phyloP scores from a whole-genome alignment of 179 eudicot species.

The Corrigiola litoralis region DNA sequence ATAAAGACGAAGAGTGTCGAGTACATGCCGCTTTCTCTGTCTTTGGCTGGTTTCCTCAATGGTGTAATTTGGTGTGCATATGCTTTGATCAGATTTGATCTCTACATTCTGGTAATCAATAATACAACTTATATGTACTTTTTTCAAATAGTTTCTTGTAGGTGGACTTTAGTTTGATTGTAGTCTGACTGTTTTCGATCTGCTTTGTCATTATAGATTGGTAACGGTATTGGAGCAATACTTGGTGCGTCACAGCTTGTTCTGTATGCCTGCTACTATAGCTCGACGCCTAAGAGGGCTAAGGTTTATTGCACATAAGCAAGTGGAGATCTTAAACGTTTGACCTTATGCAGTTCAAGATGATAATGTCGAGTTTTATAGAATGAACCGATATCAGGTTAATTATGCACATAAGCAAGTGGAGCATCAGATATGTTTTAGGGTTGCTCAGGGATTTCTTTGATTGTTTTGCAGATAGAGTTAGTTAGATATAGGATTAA shows the following conservation, averaged over 20 bases:
- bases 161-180: neutral
- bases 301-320: no score
- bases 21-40: conserved; percentile 44
- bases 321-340: neutral
- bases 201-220: conserved; percentile 17
- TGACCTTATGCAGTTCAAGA: neutral
- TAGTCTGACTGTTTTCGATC: no score
- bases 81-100: conserved; percentile 45
- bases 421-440: no score
- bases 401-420: no score
- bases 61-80: conserved; percentile 46
- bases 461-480: no score
- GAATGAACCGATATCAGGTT: neutral
- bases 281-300: conserved; percentile 10
- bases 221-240: conserved; percentile 36
- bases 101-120: conserved; percentile 32
- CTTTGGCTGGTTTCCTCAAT: conserved; percentile 33
- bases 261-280: conserved; percentile 24
- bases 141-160: neutral
- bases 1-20: conserved; percentile 42
- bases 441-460: neutral
- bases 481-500: no score
- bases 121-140: neutral
- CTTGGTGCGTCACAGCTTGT: conserved; percentile 28
- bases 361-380: neutral